These are phyloP conservation scores for Xylariaceae sp. DNA, from an alignment of 2,329 filamentous ascomycete species.

Conservation along the genomic window DNA sequence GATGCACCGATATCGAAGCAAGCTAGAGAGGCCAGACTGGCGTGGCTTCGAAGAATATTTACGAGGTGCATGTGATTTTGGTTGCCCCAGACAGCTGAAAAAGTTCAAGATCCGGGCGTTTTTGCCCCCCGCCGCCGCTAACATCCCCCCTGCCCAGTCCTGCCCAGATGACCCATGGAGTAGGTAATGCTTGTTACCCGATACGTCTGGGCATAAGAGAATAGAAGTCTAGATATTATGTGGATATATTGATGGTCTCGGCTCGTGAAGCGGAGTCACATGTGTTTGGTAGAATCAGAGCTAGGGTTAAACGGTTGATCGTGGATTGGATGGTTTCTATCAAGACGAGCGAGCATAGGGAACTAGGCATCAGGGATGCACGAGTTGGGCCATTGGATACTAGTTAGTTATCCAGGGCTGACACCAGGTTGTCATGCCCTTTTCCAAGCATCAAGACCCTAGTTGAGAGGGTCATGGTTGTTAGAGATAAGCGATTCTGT, in stretches of 20 bases:
- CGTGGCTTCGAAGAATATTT: constrained; percentile 29
- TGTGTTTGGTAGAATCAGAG: not conserved
- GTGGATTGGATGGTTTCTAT: not conserved
- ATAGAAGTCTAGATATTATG: not conserved
- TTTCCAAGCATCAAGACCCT: not conserved
- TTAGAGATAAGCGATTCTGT: not conserved
- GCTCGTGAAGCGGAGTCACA: not conserved
- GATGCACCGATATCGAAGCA: constrained; percentile 28
- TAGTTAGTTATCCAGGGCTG: not conserved
- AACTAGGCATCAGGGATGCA: not conserved
- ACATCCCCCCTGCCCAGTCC: not conserved
- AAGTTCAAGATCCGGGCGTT: not conserved
- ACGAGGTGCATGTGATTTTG: constrained; percentile 16
- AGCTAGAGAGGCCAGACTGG: constrained; percentile 27
- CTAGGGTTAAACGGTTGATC: not conserved
- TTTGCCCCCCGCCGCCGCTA: too few relatives aligned
- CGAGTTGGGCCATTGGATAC: not conserved
- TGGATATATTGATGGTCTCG: not conserved
- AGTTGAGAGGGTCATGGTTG: not conserved
- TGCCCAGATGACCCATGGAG: not conserved
- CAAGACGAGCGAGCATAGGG: not conserved
- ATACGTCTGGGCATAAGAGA: not conserved
- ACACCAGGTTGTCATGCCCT: not conserved
- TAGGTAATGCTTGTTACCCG: not conserved
- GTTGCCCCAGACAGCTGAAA: not conserved